Conservation (phyloP, 805 yeast species). For the Kodamaea neixiangensis region DNA sequence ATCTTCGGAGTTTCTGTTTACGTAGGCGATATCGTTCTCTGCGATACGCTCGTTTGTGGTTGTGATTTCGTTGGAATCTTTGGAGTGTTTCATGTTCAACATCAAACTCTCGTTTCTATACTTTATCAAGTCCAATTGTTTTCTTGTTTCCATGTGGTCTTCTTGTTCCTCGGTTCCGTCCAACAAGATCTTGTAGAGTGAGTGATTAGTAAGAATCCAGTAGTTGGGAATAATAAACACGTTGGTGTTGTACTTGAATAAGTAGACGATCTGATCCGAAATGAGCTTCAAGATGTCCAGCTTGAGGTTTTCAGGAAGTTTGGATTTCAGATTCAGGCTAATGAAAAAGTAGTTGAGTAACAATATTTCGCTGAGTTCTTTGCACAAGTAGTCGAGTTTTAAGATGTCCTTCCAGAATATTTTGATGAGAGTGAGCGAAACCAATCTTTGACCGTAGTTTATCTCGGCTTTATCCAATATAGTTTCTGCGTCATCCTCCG, state of each 20-base stretch:
- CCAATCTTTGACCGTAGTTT: conserved; percentile 37
- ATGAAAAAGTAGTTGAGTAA: conserved; percentile 48
- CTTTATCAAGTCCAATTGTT: conserved; percentile 59
- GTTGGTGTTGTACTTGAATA: conserved; percentile 55
- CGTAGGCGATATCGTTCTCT: conserved; percentile 18
- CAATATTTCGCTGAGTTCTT: conserved; percentile 63
- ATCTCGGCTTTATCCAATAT: conserved; percentile 20
- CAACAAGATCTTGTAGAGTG: conserved; percentile 42
- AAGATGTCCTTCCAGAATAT: conserved; percentile 73
- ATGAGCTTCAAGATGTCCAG: conserved; percentile 34
- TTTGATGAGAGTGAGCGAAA: conserved; percentile 50
- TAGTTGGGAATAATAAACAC: conserved; percentile 63
- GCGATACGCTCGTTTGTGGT: conserved; percentile 3
- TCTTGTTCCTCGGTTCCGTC: conserved; percentile 15
- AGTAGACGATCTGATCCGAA: conserved; percentile 32
- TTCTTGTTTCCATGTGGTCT: conserved; percentile 22
- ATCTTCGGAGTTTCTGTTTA: conserved; percentile 30
- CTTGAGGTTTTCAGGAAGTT: conserved; percentile 20
- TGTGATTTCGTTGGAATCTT: not conserved
- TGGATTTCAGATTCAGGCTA: not conserved
- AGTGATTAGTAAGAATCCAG: conserved; percentile 57
- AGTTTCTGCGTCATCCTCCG: conserved; percentile 21
- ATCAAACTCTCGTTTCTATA: conserved; percentile 73
- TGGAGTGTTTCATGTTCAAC: conserved; percentile 42
- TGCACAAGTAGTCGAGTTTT: conserved; percentile 56